Evolutionary conservation across 805 yeast genomes (phyloP), one percentile per base, ranked within the genome.

Genomic region (Pichia californica): DNA sequence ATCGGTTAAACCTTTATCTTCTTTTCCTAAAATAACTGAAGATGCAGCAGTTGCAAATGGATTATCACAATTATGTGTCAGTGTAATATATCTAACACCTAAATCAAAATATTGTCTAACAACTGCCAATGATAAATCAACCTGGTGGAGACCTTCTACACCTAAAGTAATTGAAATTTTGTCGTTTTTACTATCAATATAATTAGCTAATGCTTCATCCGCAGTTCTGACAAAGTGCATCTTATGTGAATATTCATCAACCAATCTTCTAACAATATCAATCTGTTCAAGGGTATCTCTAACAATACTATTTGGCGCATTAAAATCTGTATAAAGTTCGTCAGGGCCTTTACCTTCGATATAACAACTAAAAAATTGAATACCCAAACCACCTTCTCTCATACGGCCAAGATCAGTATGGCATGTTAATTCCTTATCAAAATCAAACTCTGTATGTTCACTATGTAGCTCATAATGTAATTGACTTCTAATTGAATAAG

Each of bases 1-100:
- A 0, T 58, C 56, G 10, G 73, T 61, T 36, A 74, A 57, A 0
- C 79, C 79, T 21, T 53, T 54, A 49, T 74, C 79, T 10, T 61
- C 64, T 33, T 61, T 58, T 1, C 78, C 77, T 15, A 64, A 75
- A 16, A 70, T 50, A 7, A 68, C 64, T 0, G 75, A 64, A 7
- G 73, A 63, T 7, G 79, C 78, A 14, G 79, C 76, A 13, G 77
- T 73, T 2, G 79, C 79, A 57, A 73, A 75, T 5, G 79, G 78
- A 47, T 75, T 75, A 48, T 74, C 78, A 57, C 79, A 73, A 52
- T 74, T 74, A 45, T 74, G 79, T 0, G 79, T 74, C 41, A 75
- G 53, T 0, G 80, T 75, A 32, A 73, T 68, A 52, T 75, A 75
- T 31, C 79, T 51, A 15, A 74, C 76, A 11, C 80, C 79, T 27